Base-by-base conservation (phyloP, 345 rosid species). In the Sisymbrium irio region DNA sequence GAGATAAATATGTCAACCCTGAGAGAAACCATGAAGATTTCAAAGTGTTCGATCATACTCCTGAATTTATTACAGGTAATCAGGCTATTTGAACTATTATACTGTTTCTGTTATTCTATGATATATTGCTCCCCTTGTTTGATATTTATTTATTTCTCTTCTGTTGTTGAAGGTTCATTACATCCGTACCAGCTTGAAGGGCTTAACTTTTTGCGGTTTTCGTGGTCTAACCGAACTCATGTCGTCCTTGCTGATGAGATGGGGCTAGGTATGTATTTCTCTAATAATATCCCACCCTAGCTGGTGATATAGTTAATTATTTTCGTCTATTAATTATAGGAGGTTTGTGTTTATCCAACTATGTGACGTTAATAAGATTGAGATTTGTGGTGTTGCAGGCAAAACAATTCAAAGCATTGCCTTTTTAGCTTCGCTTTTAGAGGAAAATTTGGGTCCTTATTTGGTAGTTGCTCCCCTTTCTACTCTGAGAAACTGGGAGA, bases 341-440 rank as follows among this genome's bases (percentile, higher is more conserved):
- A 33, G 41, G 39, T 32, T 50, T 49, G 30, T 65, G 14, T n/a
- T 67, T 41, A 54, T 10, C n/a, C 55, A 13, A 22, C 49, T 49
- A 28, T 73, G 40, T 35, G 18, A 53, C 4, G 35, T 39, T 67
- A 45, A 36, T 49, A 35, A 35, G 25, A 22, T 35, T 51, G 57
- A 37, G 54, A 19, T 82, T 63, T 54, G 25, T 74, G 71, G 65
- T 71, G 62, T 62, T 73, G 59, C 78, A 94, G 97, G 98, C 20
- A 94, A 92, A 86, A 91, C 96, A 22, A 88, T 94, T 70, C 98
- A 91, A 75, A 88, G 93, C 77, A 94, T 94, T 79, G 97, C 97
- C 27, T 88, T 87, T 79, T 79, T 91, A 46, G 98, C 97, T 63
- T 88, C 97, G 27, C 97, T 91, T 61, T 88, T 82, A 51, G 80